These are phyloP conservation scores for Byssoonygena ceratinophila DNA, from an alignment of 2,329 filamentous ascomycete species.

Conservation along the genomic window DNA sequence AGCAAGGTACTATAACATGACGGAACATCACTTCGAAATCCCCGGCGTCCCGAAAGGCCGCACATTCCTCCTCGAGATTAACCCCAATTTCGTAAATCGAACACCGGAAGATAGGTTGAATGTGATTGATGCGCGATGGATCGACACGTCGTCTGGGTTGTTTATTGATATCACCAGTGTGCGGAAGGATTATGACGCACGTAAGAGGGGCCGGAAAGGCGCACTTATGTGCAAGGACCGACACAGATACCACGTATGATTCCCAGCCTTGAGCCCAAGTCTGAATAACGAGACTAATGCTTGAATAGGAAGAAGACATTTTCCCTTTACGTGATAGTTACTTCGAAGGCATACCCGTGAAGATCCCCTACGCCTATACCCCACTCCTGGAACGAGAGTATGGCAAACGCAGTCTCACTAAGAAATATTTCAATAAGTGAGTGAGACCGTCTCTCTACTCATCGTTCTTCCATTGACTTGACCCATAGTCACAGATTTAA, in stretches of 20 bases:
- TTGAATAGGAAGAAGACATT: slow-evolving; percentile 39
- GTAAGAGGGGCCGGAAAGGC: slow-evolving; percentile 31
- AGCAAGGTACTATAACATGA: slow-evolving; percentile 53
- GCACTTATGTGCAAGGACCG: slow-evolving; percentile 48
- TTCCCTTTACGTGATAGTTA: slow-evolving; percentile 46
- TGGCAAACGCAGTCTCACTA: slow-evolving; percentile 39
- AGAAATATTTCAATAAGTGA: slow-evolving; percentile 37
- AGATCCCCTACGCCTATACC: slow-evolving; percentile 48
- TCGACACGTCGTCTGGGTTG: slow-evolving; percentile 48
- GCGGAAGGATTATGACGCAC: slow-evolving; percentile 36
- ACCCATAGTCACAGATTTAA: slow-evolving; percentile 28
- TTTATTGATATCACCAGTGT: slow-evolving; percentile 54
- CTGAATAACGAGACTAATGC: not conserved
- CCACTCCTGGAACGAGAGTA: slow-evolving; percentile 48
- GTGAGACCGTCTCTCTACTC: slow-evolving; percentile 7
- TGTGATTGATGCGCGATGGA: slow-evolving; percentile 52
- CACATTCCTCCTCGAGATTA: slow-evolving; percentile 49
- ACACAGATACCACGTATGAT: slow-evolving; percentile 41
- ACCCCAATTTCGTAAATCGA: slow-evolving; percentile 44
- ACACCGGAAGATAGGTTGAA: slow-evolving; percentile 40
- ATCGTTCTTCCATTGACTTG: slow-evolving; percentile 7
- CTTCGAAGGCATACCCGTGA: slow-evolving; percentile 46
- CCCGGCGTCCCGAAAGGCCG: slow-evolving; percentile 27
- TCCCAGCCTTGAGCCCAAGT: not conserved
- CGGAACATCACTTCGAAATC: slow-evolving; percentile 42